Percentiles rank a stretch among this genome's conserved stretches.
These are phyloP conservation scores for Ceratopteris richardii DNA, from an alignment of 75 land plant species.

Conservation along the genomic window DNA sequence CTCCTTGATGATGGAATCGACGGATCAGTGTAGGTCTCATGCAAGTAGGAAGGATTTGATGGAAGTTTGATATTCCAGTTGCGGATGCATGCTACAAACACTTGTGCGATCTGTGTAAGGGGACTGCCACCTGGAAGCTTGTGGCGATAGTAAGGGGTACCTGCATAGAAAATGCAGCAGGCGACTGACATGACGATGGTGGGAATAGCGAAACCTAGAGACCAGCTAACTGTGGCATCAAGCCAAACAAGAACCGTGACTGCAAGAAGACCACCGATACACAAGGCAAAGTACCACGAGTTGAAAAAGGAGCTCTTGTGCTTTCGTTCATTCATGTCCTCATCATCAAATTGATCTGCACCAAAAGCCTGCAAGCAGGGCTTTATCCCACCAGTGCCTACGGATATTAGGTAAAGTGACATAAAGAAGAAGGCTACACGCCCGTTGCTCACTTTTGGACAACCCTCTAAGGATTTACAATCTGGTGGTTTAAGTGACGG, in stretches of 20 bases:
- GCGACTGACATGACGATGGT: constrained; percentile 18
- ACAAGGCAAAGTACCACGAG: constrained; percentile 26
- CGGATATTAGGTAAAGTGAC: constrained; percentile 43
- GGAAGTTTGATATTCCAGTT: constrained; percentile 20
- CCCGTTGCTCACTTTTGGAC: neutral
- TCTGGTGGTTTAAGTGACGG: constrained; percentile 4
- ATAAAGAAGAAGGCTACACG: constrained; percentile 29
- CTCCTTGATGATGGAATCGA: no score
- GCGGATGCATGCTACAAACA: constrained; percentile 18
- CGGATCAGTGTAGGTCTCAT: no score
- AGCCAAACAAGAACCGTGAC: constrained; percentile 27
- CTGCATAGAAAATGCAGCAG: constrained; percentile 15
- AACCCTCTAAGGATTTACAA: neutral
- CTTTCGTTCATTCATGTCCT: constrained; percentile 14
- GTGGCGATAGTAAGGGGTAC: constrained; percentile 25
- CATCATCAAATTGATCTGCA: constrained; percentile 48
- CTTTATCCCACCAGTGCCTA: constrained; percentile 29
- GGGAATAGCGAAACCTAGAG: constrained; percentile 25
- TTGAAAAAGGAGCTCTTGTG: constrained; percentile 35
- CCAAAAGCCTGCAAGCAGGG: constrained; percentile 35
- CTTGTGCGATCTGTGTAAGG: constrained; percentile 29
- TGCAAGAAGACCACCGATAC: constrained; percentile 18
- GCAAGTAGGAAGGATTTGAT: neutral
- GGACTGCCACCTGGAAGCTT: constrained; percentile 41
- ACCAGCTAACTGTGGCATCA: constrained; percentile 25